Evolutionary conservation across 2,329 filamentous ascomycete genomes (phyloP), one percentile per base, ranked within the genome.

Genomic region (Aspergillus ustus): DNA sequence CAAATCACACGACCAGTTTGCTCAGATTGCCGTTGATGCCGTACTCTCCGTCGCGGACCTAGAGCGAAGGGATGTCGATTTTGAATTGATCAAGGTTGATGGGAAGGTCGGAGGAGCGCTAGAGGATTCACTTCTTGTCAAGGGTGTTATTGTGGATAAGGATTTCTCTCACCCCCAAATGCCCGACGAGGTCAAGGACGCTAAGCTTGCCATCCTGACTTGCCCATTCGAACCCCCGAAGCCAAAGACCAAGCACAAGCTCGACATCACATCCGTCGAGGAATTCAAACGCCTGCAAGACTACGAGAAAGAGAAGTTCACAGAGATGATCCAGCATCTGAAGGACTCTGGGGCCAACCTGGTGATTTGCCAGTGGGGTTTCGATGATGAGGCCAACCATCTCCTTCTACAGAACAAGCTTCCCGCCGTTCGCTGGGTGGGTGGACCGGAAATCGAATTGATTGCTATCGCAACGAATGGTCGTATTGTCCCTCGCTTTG

Each of bases 101-200:
- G 94, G 95, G 72, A 99, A 99, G 84, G 93, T 98, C 40, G 95
- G 95, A 70, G 95, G 96, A 63, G 82, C 94, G 29, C 85, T 99
- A 19, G 94, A 98, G 79, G 95, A 99, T 79, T 91, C 93, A 6
- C 82, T 98, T 31, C 88, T 99, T 48, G 94, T 99, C 70, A 96
- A 98, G 82, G 95, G 95, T 77, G 95, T 99, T 68, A 96, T 99
- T 77, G 87, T 99, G 78, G 95, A 99, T 87, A 99, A 99, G 84
- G 96, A 99, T 82, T 99, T 99, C 80, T 98, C 95, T 40, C 95
- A 99, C 79, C 95, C 95, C 13, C 95, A 99, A 82, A 99, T 99
- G 95, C 95, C 95, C 11, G 91, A 91, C 54, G 93, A 97, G 80
- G 94, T 99, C 67, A 87, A 84, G 71, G 93, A 99, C 80, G 96